A percentile compares a stretch with the other conserved stretches of the same genome.
Conservation (phyloP, 495 filamentous ascomycete species). For the Aspergillus sclerotiicarbonarius region DNA sequence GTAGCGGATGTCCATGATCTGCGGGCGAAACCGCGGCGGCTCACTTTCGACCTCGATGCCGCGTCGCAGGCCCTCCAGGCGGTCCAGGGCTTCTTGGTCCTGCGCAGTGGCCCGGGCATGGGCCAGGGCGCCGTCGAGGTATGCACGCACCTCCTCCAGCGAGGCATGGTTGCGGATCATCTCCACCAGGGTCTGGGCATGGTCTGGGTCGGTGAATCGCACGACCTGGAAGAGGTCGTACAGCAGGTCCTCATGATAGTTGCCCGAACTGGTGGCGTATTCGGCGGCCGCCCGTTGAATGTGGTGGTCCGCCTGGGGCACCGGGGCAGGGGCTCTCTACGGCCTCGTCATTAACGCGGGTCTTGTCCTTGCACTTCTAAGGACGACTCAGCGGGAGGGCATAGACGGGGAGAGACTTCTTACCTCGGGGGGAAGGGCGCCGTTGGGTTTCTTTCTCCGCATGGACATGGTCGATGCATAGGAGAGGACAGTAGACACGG, state of each 20-base stretch:
- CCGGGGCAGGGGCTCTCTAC: too few species aligned
- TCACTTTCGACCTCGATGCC: constrained; percentile 10
- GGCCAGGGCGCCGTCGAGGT: constrained; percentile 2
- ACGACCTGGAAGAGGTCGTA: constrained; percentile 10
- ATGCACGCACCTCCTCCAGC: constrained; percentile 9
- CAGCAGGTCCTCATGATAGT: constrained; percentile 9
- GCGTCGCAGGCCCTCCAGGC: not conserved
- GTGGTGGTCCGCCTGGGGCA: not conserved
- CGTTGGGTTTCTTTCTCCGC: too few species aligned
- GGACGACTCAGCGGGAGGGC: too few species aligned
- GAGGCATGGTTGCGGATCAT: constrained; percentile 9
- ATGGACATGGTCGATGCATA: too few species aligned
- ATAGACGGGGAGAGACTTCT: too few species aligned
- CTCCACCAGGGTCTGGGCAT: not conserved
- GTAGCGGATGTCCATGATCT: constrained; percentile 18
- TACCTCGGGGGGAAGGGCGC: too few species aligned
- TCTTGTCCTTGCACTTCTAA: too few species aligned
- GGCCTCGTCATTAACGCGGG: too few species aligned
- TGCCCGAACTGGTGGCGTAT: not conserved
- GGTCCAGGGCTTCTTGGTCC: not conserved
- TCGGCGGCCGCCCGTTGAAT: not conserved
- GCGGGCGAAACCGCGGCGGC: constrained; percentile 9
- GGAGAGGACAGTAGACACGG: too few species aligned
- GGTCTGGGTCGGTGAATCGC: not conserved
- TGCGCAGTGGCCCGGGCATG: not conserved